Evolutionary conservation across 116 monocot genomes (phyloP), one percentile per base, ranked within the genome.

Genomic region (Cymodocea nodosa): DNA sequence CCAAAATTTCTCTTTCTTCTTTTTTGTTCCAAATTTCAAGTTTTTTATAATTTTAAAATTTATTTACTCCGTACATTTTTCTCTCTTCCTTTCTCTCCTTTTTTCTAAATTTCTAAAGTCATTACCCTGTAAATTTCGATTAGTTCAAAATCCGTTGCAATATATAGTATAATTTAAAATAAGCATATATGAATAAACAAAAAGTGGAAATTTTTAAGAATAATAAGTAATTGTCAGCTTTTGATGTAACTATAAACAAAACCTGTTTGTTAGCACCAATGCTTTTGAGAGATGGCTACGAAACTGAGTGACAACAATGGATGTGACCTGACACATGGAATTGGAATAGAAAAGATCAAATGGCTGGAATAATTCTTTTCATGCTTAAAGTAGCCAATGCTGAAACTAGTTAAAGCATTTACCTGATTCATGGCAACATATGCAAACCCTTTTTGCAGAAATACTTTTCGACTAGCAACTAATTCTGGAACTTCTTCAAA

Each of bases 351-450:
- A 36, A 14, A 5, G 15, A 60, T 60, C 30, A 15, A 35, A 60
- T 60, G 60, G 4, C 14, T 30, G 35, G 1, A 44, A 44, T 44
- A 44, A 12, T 44, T 44, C 7, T 44, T 44, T 44, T 44, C 44
- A 10, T 5, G n/a, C 20, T 20, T 20, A 54, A 54, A 54, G 18
- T 19, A 3, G 54, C 44, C 8, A 44, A 44, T 44, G 44, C 44
- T 12, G 9, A 12, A 44, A 56, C n/a, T 34, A 59, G 40, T 15
- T 53, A 12, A 15, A 68, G 15, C 13, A 50, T 37, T 34, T 57
- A 98, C 98, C 92, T 98, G 98, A 79, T 79, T 86, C 89, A 83
- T 89, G 15, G 92, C 84, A 68, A 98, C 89, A 86, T 89, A 98
- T 53, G 98, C 92, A 89, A 77, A 86, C 62, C 92, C 92, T 81